Base-by-base conservation (phyloP, 441 rosid species). In the Melastoma candidum region DNA sequence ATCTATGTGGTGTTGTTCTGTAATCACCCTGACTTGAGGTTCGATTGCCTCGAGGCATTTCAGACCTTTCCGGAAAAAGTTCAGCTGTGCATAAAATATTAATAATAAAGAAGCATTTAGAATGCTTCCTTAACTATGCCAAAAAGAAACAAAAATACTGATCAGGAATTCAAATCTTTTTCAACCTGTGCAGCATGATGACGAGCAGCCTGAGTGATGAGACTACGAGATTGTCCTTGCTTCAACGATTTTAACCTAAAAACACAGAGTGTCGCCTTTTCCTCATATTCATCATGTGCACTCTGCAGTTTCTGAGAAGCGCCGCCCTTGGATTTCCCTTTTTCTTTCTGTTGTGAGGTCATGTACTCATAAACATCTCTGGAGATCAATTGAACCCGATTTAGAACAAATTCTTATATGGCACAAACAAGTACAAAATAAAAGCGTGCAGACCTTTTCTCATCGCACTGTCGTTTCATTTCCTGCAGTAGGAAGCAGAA, bases 131-230 rank as follows among this genome's bases (percentile, higher is more conserved):
- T 6, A 36, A 9, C 6, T 36, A 36, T 36, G 41, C 41, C 8
- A 36, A 36, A 36, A 36, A 9, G 8, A 36, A 36, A 36, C 41
- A 36, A 36, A 36, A 36, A 2, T 36, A 9, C 41, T 36, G 41
- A 36, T 2, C 1, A 9, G 8, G 41, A 36, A 36, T 36, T 36
- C 41, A 36, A 36, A 36, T 36, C 41, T 36, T 9, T 36, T 55
- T 52, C 67, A 61, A 94, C 99, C 95, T 94, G 99, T 63, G 99
- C 97, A 51, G 96, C 87, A 71, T 94, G 95, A 72, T 94, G 99
- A 51, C 87, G 96, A 43, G 85, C 85, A 56, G 90, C 95, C 73
- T 90, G 99, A 12, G 94, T 90, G 22, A 94, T 81, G 61, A 94
- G 90, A 74, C 97, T 89, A 59, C 95, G 82, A 53, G 83, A 78